Percentiles rank a stretch among this genome's conserved stretches.
These are phyloP conservation scores for Alternaria panax DNA, from an alignment of 2,329 filamentous ascomycete genomes.

Conservation along the genomic window DNA sequence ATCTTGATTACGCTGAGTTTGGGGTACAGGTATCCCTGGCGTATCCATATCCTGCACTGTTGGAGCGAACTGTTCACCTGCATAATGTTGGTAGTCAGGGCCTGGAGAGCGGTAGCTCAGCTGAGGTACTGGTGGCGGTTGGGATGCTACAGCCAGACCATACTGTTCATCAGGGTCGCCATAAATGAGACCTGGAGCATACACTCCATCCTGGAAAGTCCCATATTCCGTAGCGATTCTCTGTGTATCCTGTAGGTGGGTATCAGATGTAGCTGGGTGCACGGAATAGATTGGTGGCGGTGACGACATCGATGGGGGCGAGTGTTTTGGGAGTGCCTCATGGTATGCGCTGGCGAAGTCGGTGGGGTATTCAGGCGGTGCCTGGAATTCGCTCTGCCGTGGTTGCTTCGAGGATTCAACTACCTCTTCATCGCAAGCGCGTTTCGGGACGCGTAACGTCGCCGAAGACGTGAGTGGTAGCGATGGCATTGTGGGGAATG, in stretches of 20 bases:
- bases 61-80: not conserved
- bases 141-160: rapidly evolving
- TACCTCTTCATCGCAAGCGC: not conserved
- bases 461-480: not conserved
- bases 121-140: not conserved
- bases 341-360: not conserved
- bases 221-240: not conserved
- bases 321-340: not conserved
- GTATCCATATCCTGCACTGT: not conserved
- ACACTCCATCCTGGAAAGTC: not conserved
- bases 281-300: not conserved
- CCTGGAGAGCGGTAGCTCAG: not conserved
- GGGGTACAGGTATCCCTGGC: not conserved
- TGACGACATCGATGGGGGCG: not conserved
- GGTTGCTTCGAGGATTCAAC: not conserved
- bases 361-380: not conserved
- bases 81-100: rapidly evolving
- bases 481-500: not conserved
- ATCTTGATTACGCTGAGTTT: not conserved
- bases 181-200: not conserved
- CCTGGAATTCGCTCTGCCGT: not conserved
- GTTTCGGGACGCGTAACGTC: not conserved
- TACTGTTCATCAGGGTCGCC: not conserved
- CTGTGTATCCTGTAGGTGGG: not conserved
- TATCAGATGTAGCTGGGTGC: not conserved